Evolutionary conservation across 495 filamentous ascomycete genomes (phyloP).

Genomic region (Hyaloscypha variabilis): DNA sequence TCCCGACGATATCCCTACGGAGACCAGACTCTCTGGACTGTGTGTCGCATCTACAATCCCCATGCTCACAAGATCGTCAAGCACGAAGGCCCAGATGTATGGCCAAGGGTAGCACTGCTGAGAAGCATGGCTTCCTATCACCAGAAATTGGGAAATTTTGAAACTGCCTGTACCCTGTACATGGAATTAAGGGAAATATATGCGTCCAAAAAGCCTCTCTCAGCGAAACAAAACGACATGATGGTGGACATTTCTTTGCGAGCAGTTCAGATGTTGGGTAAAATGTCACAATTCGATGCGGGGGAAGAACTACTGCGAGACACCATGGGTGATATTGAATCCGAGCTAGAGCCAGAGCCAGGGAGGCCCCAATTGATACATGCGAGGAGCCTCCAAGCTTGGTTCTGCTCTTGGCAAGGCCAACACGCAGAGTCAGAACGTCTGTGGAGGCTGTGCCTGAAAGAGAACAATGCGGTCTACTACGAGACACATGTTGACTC

Average conservation of each 20-base stretch:
- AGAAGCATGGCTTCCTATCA: neutral
- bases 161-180: neutral
- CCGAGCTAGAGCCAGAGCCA: neutral
- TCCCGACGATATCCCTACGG: neutral
- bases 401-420: neutral
- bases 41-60: neutral
- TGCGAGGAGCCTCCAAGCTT: neutral
- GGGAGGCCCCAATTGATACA: neutral
- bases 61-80: neutral
- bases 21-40: neutral
- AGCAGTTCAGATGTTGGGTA: neutral
- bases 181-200: neutral
- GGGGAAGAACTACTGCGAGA: neutral
- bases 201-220: neutral
- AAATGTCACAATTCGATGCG: neutral
- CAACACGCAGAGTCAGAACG: neutral
- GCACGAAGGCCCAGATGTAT: neutral
- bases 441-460: neutral
- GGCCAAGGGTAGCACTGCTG: neutral
- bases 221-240: neutral
- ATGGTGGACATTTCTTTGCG: neutral
- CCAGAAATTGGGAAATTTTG: neutral
- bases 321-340: neutral
- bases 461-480: slow-evolving; percentile 16
- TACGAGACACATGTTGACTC: slow-evolving; percentile 31